Percentiles rank a stretch among this genome's conserved stretches.
Conservation (phyloP, 805 yeast species). For the Groenewaldozyma tartarivorans region DNA sequence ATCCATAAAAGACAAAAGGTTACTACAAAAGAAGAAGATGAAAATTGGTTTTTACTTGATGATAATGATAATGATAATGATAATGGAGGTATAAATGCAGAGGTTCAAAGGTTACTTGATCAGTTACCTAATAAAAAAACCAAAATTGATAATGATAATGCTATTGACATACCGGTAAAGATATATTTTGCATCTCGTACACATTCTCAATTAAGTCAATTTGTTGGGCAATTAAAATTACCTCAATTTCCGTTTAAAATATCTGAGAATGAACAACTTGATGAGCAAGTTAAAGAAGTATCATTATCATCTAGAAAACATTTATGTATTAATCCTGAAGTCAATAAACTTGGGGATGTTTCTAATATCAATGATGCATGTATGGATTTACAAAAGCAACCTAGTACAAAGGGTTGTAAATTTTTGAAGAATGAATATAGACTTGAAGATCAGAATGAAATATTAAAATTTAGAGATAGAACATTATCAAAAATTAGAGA, state of each 20-base stretch:
- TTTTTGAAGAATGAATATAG: conserved; percentile 31
- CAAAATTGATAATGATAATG: conserved; percentile 7
- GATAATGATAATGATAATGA: conserved; percentile 24
- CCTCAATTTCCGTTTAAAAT: conserved; percentile 46
- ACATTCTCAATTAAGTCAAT: conserved; percentile 80
- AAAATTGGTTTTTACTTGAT: conserved; percentile 22
- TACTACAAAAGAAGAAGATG: conserved; percentile 1
- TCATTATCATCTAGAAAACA: conserved; percentile 82
- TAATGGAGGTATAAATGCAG: conserved; percentile 25
- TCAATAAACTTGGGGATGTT: conserved; percentile 38
- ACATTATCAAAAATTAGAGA: conserved; percentile 51
- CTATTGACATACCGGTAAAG: conserved; percentile 31
- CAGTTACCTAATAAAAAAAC: conserved; percentile 28
- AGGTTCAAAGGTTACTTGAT: conserved; percentile 40
- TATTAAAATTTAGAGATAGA: conserved; percentile 43
- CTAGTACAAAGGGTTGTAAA: conserved; percentile 29
- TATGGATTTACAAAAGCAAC: conserved; percentile 49
- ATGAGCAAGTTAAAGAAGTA: conserved; percentile 53
- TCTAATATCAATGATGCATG: conserved; percentile 73
- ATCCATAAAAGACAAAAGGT: conserved; percentile 13
- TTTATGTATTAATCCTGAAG: conserved; percentile 63
- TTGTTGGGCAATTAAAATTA: conserved; percentile 57
- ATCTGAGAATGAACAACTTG: conserved; percentile 15
- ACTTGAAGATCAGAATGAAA: conserved; percentile 25
- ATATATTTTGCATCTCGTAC: conserved; percentile 77